Conservation (phyloP, 768 basidiomycete genomes). For the Lactarius akahatsu region DNA sequence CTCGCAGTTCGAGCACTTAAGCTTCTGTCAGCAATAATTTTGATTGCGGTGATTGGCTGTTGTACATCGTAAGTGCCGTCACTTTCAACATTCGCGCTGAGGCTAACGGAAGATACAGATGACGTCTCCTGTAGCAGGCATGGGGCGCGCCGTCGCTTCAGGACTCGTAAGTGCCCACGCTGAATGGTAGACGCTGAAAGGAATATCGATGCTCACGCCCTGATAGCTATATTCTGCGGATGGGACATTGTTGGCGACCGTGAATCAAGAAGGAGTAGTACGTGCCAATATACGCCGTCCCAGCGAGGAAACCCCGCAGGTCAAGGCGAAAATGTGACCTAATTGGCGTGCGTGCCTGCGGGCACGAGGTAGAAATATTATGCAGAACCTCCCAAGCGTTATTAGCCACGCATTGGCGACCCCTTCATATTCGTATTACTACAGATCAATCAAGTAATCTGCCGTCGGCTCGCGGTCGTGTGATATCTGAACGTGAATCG, state of each 20-base stretch:
- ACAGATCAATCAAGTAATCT: background rate
- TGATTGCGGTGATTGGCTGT: conserved; percentile 76
- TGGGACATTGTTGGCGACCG: conserved; percentile 23
- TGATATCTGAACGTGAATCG: background rate
- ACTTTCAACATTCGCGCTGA: background rate
- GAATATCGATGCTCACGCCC: background rate
- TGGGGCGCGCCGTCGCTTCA: conserved; percentile 16
- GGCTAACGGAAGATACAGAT: background rate
- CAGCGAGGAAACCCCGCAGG: background rate
- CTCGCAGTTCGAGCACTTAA: background rate
- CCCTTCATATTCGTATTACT: background rate
- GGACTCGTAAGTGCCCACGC: conserved; percentile 20
- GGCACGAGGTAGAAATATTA: background rate
- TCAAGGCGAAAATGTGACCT: conserved; percentile 25
- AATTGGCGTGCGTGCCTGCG: background rate
- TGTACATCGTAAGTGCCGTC: conserved; percentile 60
- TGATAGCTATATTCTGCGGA: conserved; percentile 23
- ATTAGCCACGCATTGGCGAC: background rate
- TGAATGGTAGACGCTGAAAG: background rate
- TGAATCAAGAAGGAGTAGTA: conserved; percentile 27
- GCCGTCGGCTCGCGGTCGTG: background rate
- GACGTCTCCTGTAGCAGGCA: conserved; percentile 14
- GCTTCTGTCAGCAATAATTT: conserved; percentile 56
- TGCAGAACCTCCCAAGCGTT: background rate
- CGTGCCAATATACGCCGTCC: conserved; percentile 21